Conservation (phyloP, 129 eudicot genomes). For the Calendula officinalis region DNA sequence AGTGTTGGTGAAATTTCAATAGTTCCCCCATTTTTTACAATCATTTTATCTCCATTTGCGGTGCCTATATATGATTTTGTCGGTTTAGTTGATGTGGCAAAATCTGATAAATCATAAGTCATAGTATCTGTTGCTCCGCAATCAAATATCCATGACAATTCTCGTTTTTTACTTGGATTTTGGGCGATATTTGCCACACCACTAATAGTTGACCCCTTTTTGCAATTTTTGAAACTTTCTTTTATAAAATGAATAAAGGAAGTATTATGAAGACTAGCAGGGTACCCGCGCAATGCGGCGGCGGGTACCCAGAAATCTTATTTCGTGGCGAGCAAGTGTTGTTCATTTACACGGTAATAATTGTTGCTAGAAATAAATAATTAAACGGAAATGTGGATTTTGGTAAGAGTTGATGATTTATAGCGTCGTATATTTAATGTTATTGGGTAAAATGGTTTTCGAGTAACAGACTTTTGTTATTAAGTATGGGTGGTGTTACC, state of each 20-base stretch:
- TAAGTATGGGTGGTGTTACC: too few species aligned
- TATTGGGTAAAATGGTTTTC: too few species aligned
- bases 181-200: slow-evolving; percentile 4
- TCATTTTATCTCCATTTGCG: not conserved
- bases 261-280: not conserved
- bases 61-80: not conserved
- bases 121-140: not conserved
- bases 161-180: not conserved
- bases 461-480: too few species aligned
- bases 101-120: slow-evolving; percentile 1
- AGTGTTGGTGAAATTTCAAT: not conserved
- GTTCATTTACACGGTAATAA: too few species aligned
- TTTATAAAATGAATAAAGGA: not conserved
- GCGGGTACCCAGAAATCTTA: too few species aligned
- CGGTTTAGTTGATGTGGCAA: not conserved
- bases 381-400: too few species aligned
- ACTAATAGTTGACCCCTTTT: not conserved
- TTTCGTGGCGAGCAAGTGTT: too few species aligned
- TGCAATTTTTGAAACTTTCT: not conserved
- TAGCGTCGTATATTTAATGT: too few species aligned
- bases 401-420: too few species aligned
- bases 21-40: not conserved
- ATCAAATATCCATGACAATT: not conserved
- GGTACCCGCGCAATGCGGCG: too few species aligned
- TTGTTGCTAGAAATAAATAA: too few species aligned